Base-by-base conservation (phyloP, 257 asterid genomes). In the Paulownia fortunei region DNA sequence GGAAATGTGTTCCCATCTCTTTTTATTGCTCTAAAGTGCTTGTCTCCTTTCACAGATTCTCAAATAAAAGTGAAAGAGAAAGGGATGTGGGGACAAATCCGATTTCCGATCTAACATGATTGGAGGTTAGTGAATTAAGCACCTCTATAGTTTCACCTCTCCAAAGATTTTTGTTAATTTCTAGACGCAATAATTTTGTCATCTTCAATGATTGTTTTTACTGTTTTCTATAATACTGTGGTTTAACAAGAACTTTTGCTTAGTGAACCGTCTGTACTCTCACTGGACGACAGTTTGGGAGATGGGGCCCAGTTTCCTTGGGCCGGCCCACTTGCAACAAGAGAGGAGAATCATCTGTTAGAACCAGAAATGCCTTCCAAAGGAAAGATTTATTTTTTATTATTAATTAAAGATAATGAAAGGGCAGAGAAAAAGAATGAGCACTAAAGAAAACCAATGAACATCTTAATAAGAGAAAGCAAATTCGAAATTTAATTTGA, bases 291-390 rank as follows among this genome's bases (percentile, higher is more conserved):
- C 69, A 76, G 26, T 39, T 21, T 39, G 37, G 42, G 41, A 27
- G 36, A 44, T 77, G 90, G 87, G 84, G 6, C 86, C 92, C 88
- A 72, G 4, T 2, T 36, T 63, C 24, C 62, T 66, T 34, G 90
- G 87, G 96, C 92, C 96, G 92, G 89, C 92, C 82, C 85, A 67
- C 73, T 81, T 78, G 68, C 54, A 74, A 83, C 87, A 86, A 82
- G 87, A 75, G 59, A 39, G 42, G 49, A 49, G 78, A 47, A 56
- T 52, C 46, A 37, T 65, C 71, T 2, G 23, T 41, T 12, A 44
- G 3, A 44, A 44, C 11, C 51, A 44, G 11, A 44, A 8, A 44
- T 44, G 51, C 51, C 11, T 41, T n/a, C 51, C 3, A 46, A 16
- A n/a, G 12, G 21, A 26, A 24, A 3, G 10, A 6, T 2, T 11